A percentile compares a stretch with the other conserved stretches of the same genome.
These are phyloP conservation scores for Pseudocercospora crystallina DNA, from an alignment of 2,329 filamentous ascomycete genomes.

Conservation along the genomic window DNA sequence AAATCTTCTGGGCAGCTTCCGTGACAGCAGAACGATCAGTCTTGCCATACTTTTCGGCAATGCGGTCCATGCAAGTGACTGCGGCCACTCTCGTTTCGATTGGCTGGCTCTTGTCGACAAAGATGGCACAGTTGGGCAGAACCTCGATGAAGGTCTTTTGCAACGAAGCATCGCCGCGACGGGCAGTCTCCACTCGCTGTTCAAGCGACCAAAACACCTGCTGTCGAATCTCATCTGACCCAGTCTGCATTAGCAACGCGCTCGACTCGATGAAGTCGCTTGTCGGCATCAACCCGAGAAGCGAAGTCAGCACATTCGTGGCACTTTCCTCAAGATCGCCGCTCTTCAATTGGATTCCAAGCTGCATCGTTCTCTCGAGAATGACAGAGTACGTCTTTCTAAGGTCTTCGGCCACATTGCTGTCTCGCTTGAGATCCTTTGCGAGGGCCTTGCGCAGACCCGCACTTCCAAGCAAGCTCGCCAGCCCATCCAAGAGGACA, in stretches of 20 bases:
- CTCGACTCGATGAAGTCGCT: conserved; percentile 86
- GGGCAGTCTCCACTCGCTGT: conserved; percentile 71
- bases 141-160: conserved; percentile 61
- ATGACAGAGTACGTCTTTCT: conserved; percentile 34
- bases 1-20: conserved; percentile 72
- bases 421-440: conserved; percentile 27
- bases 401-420: conserved; percentile 22
- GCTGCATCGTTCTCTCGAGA: conserved; percentile 43
- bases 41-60: conserved; percentile 92
- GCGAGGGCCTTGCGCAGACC: conserved; percentile 28
- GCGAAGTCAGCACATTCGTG: conserved; percentile 71
- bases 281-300: conserved; percentile 83
- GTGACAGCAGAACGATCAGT: conserved; percentile 78
- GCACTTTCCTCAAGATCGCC: conserved; percentile 42
- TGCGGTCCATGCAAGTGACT: conserved; percentile 86
- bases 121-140: conserved; percentile 55
- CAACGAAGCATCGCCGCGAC: conserved; percentile 68
- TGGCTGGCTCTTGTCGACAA: conserved; percentile 71
- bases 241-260: conserved; percentile 74
- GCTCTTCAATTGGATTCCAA: conserved; percentile 64
- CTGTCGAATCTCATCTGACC: conserved; percentile 69
- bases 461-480: conserved; percentile 33
- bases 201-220: conserved; percentile 82
- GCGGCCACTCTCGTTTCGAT: conserved; percentile 79
- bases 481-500: conserved; percentile 41